These are phyloP conservation scores for Orbilia quercus DNA, from an alignment of 2,329 filamentous ascomycete species.

Conservation along the genomic window DNA sequence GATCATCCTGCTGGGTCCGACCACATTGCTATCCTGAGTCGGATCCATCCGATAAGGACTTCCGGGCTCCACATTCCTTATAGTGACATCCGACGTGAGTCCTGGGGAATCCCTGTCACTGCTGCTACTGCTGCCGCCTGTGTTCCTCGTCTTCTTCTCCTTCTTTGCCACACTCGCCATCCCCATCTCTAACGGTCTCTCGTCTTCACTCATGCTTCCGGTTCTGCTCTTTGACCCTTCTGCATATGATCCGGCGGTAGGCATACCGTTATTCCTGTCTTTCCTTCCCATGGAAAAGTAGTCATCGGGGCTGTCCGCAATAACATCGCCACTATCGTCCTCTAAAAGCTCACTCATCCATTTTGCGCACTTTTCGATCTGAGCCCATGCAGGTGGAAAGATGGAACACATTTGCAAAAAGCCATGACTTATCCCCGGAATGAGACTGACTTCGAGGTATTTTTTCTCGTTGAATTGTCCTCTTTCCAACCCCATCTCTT, in stretches of 20 bases:
- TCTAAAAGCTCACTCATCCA: slow-evolving; percentile 86
- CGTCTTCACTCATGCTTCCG: slow-evolving; percentile 81
- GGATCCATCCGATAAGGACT: slow-evolving; percentile 35
- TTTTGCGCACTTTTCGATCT: slow-evolving; percentile 79
- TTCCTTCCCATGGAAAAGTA: slow-evolving; percentile 25
- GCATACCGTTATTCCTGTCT: not conserved
- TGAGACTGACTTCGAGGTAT: slow-evolving; percentile 81
- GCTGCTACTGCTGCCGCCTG: not conserved
- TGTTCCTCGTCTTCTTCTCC: slow-evolving; percentile 37
- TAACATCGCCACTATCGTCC: slow-evolving; percentile 62
- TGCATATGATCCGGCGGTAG: not conserved
- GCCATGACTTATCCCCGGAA: slow-evolving; percentile 90
- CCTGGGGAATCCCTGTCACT: slow-evolving; percentile 5
- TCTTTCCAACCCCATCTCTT: slow-evolving; percentile 69
- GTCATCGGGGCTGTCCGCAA: slow-evolving; percentile 22
- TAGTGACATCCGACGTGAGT: slow-evolving; percentile 31
- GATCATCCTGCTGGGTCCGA: slow-evolving; percentile 33
- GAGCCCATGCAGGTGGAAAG: slow-evolving; percentile 89
- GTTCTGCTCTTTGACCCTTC: slow-evolving; percentile 61
- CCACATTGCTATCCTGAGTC: slow-evolving; percentile 46
- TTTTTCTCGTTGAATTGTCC: slow-evolving; percentile 76
- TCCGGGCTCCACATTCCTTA: slow-evolving; percentile 40
- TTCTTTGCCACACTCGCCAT: slow-evolving; percentile 65
- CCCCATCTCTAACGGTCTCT: slow-evolving; percentile 82
- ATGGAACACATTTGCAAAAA: slow-evolving; percentile 91